Base-by-base conservation (phyloP, 768 basidiomycete species). In the Pulveroboletus frians region DNA sequence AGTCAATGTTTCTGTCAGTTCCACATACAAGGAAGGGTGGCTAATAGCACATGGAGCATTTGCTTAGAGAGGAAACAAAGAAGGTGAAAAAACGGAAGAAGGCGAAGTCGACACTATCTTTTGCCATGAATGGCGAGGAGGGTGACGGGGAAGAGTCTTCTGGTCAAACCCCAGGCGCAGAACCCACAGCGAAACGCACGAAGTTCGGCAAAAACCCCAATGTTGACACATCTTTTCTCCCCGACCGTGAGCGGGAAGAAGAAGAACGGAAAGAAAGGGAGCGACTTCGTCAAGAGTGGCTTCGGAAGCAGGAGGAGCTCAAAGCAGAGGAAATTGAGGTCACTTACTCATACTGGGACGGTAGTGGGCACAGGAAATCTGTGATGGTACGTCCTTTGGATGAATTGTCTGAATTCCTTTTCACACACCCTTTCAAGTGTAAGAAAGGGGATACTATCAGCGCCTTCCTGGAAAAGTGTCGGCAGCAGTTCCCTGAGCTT, bases 331-430 rank as follows among this genome's bases (percentile, higher is more conserved):
- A 79, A 20, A 89, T 99, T 46, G 96, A 98, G 68, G 78, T 99
- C 48, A 85, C 85, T 0, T 99, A 97, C 63, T 96, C 92, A 0
- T 99, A 85, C 67, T 99, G 96, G 96, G 96, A 99, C 65, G 96
- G 96, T 10, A 92, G 88, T 60, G 96, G 96, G 0, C 96, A 98
- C 70, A 76, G 96, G 45, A 96, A 94, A 72, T 85, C 83, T 43
- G 94, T 95, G 14, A 76, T 73, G 60, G 95, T 95, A 60, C 69
- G 89, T 76, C 46, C 30, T 43, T 26, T 14, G 38, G 3, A 41
- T 30, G 31, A 23, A 10, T 21, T 15, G 9, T 41, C 35, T 23
- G 15, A 32, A 32, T 43, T 10, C 11, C 5, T 11, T 10, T 53
- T 51, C 27, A 38, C 9, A 51, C 31, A 0, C 13, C 3, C 45